Evolutionary conservation across 2,329 filamentous ascomycete species (phyloP).

Genomic region (Colletotrichum acutatum): DNA sequence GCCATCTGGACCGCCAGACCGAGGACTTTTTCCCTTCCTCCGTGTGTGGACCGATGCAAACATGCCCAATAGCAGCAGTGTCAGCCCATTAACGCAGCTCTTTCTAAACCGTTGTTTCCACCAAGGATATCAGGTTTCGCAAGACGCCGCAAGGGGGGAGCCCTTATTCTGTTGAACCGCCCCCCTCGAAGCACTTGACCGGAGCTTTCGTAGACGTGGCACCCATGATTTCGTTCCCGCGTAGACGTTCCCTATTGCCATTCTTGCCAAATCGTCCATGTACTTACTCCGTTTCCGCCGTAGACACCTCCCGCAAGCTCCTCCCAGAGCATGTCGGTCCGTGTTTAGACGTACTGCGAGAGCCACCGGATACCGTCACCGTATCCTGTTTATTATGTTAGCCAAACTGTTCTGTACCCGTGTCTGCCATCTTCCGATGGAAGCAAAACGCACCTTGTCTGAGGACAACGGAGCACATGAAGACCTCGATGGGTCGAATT

Average conservation of each 20-base stretch:
- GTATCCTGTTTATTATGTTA: slow-evolving; percentile 67
- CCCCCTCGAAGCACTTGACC: slow-evolving; percentile 8
- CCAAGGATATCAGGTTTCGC: slow-evolving; percentile 15
- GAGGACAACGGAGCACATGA: slow-evolving; percentile 99
- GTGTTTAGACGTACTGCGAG: slow-evolving; percentile 85
- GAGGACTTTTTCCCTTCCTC: background rate
- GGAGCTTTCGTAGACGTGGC: slow-evolving; percentile 28
- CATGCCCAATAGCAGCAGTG: slow-evolving; percentile 3
- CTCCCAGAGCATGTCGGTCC: slow-evolving; percentile 8
- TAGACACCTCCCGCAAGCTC: slow-evolving; percentile 23
- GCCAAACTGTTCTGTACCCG: background rate
- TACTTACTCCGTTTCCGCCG: slow-evolving; percentile 20
- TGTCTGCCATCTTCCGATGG: background rate
- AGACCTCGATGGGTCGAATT: slow-evolving; percentile 94
- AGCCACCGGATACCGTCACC: slow-evolving; percentile 92
- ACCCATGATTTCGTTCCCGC: slow-evolving; percentile 20
- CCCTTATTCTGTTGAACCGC: background rate
- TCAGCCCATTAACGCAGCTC: slow-evolving; percentile 28
- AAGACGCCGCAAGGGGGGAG: background rate
- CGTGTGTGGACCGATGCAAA: background rate
- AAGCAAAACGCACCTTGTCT: slow-evolving; percentile 75
- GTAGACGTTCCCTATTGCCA: slow-evolving; percentile 16
- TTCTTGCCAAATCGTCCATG: slow-evolving; percentile 17
- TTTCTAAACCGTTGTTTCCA: background rate
- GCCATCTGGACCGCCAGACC: background rate